A percentile compares a stretch with the other conserved stretches of the same genome.
These are phyloP conservation scores for Zygnema circumcarinatum DNA, from an alignment of 139 green algal genomes.

Conservation along the genomic window DNA sequence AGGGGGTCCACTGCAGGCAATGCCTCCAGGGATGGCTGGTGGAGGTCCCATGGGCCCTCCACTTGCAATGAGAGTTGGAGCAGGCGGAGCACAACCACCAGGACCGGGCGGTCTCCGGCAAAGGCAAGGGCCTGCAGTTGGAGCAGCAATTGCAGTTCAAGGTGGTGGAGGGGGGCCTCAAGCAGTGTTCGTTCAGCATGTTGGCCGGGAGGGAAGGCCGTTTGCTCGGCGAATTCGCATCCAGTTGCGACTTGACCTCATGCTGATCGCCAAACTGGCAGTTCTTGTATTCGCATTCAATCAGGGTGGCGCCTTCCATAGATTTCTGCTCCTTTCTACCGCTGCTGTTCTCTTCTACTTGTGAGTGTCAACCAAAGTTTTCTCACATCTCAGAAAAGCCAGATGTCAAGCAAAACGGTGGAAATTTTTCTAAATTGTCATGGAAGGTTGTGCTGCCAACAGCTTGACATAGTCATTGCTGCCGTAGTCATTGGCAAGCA, in stretches of 20 bases:
- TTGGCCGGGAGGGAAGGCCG: background rate
- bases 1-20: background rate
- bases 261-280: constrained; percentile 47
- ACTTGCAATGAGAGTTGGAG: background rate
- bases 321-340: constrained; percentile 5
- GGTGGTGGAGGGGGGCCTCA: background rate
- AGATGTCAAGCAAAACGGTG: no score
- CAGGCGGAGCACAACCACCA: background rate
- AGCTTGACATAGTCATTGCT: no score
- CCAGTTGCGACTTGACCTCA: constrained; percentile 43
- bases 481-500: no score
- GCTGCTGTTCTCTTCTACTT: constrained; percentile 43
- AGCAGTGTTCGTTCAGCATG: background rate
- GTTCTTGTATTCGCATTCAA: constrained; percentile 47
- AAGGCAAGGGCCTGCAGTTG: background rate
- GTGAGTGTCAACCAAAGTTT: constrained; percentile 30
- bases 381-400: no score
- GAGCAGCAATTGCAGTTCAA: background rate
- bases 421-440: no score
- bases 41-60: background rate
- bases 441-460: no score
- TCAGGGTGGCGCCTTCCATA: constrained; percentile 15
- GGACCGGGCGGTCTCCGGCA: background rate
- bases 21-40: background rate
- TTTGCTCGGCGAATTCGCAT: constrained; percentile 43